A percentile compares a stretch with the other conserved stretches of the same genome.
These are phyloP conservation scores for Lactarius deliciosus DNA, from an alignment of 768 basidiomycete species.

Conservation along the genomic window DNA sequence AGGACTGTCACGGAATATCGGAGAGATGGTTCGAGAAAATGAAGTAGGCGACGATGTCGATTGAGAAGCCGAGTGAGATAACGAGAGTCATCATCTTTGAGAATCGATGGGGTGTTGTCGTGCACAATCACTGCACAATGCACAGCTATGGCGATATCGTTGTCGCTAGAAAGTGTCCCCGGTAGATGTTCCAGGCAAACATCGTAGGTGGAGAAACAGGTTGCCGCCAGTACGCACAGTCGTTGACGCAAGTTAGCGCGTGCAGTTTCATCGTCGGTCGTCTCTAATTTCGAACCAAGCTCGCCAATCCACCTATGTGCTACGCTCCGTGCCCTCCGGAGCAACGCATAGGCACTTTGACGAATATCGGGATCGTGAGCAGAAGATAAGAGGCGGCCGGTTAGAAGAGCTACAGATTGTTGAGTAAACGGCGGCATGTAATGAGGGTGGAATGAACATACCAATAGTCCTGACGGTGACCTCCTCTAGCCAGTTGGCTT, in stretches of 20 bases:
- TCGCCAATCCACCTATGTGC: conserved; percentile 11
- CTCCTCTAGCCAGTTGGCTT: conserved; percentile 42
- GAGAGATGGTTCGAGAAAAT: conserved; percentile 1
- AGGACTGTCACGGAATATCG: not conserved
- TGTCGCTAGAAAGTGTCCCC: not conserved
- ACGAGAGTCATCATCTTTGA: not conserved
- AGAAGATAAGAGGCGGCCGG: conserved; percentile 14
- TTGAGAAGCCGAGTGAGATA: conserved; percentile 6
- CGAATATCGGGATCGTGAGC: not conserved
- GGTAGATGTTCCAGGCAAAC: not conserved
- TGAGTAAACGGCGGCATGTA: not conserved
- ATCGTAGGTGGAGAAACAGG: conserved; percentile 13
- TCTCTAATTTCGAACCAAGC: not conserved
- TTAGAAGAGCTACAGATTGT: conserved; percentile 4
- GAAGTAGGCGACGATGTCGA: conserved; percentile 5
- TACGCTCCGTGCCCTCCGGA: conserved; percentile 5
- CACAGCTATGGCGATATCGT: conserved; percentile 12
- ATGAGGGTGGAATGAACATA: not conserved
- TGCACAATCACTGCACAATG: conserved; percentile 20
- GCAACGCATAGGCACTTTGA: not conserved
- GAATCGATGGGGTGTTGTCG: conserved; percentile 4
- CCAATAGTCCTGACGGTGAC: conserved; percentile 17
- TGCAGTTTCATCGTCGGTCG: not conserved
- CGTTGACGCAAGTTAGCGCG: not conserved
- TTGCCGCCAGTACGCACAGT: conserved; percentile 12